Evolutionary conservation across 2,329 filamentous ascomycete genomes (phyloP).

Genomic region (Alternaria solani): DNA sequence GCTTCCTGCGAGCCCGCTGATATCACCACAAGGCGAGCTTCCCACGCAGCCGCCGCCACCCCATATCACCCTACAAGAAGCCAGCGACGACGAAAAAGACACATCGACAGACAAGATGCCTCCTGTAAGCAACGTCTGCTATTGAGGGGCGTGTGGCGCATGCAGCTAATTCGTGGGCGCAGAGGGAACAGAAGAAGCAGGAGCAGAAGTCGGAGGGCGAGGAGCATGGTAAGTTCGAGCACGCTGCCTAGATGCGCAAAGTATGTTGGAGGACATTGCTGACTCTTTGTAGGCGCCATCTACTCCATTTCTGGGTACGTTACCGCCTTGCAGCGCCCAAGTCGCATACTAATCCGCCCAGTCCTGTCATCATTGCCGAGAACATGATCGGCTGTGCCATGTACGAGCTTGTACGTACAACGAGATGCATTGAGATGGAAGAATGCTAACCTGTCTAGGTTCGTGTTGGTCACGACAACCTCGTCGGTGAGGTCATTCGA

Average conservation of each 20-base stretch:
- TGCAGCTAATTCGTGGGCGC: constrained; percentile 36
- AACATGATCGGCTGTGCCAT: constrained; percentile 99
- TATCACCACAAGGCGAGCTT: constrained; percentile 41
- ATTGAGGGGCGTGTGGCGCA: constrained; percentile 10
- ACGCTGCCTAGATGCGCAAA: neutral
- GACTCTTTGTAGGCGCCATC: constrained; percentile 61
- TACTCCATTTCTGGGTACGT: constrained; percentile 73
- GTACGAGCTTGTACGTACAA: constrained; percentile 86
- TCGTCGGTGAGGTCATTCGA: constrained; percentile 97
- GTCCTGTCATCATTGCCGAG: constrained; percentile 95
- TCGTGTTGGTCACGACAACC: constrained; percentile 87
- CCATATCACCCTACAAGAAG: constrained; percentile 31
- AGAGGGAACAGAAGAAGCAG: constrained; percentile 45
- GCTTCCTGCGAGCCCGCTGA: constrained; percentile 47
- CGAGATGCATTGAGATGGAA: neutral
- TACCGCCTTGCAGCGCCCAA: constrained; percentile 20
- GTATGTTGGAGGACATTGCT: constrained; percentile 13
- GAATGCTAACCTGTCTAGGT: constrained; percentile 63
- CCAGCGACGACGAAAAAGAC: constrained; percentile 25
- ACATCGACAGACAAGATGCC: constrained; percentile 43
- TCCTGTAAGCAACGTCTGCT: constrained; percentile 43
- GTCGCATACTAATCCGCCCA: constrained; percentile 41
- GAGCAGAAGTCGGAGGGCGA: constrained; percentile 57
- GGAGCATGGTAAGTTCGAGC: constrained; percentile 62
- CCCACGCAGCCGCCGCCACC: constrained; percentile 33